Percentiles rank a stretch among this genome's conserved stretches.
Conservation (phyloP, 1,139 yeast species). For the Geotrichum europaeum region DNA sequence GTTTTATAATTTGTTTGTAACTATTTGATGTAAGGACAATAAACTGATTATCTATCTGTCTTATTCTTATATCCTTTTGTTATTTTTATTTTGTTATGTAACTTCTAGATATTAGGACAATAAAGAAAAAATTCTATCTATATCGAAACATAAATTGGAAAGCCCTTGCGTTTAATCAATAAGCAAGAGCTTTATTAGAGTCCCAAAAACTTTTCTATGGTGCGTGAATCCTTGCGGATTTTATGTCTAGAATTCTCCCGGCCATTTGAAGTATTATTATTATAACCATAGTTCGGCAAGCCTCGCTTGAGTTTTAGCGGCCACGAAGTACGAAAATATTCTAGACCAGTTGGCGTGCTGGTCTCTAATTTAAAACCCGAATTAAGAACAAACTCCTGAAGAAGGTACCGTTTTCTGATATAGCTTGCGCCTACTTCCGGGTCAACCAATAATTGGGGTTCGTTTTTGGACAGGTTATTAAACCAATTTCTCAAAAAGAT, state of each 20-base stretch:
- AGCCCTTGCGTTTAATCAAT: too few species aligned
- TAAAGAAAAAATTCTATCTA: too few species aligned
- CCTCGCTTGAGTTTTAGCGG: neutral
- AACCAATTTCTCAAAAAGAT: slow-evolving; percentile 8
- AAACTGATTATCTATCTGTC: too few species aligned
- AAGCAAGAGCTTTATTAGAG: neutral
- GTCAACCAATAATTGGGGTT: slow-evolving; percentile 1
- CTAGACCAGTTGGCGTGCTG: neutral
- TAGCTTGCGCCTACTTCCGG: slow-evolving; percentile 7
- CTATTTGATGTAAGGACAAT: too few species aligned
- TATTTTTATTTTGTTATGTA: too few species aligned
- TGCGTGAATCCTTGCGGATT: neutral
- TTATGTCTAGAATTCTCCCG: neutral
- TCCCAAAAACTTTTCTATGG: neutral
- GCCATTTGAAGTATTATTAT: neutral
- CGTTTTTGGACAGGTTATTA: neutral
- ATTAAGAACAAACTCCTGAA: slow-evolving; percentile 9
- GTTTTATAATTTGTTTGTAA: too few species aligned
- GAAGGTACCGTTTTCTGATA: slow-evolving; percentile 5
- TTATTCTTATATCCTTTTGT: too few species aligned
- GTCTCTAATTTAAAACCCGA: neutral
- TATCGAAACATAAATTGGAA: too few species aligned
- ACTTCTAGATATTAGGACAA: too few species aligned
- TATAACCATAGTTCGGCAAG: neutral
- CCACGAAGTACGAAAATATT: slow-evolving; percentile 2